Evolutionary conservation across 2,329 filamentous ascomycete genomes (phyloP), one percentile per base, ranked within the genome.

Genomic region (Calonectria naviculata): DNA sequence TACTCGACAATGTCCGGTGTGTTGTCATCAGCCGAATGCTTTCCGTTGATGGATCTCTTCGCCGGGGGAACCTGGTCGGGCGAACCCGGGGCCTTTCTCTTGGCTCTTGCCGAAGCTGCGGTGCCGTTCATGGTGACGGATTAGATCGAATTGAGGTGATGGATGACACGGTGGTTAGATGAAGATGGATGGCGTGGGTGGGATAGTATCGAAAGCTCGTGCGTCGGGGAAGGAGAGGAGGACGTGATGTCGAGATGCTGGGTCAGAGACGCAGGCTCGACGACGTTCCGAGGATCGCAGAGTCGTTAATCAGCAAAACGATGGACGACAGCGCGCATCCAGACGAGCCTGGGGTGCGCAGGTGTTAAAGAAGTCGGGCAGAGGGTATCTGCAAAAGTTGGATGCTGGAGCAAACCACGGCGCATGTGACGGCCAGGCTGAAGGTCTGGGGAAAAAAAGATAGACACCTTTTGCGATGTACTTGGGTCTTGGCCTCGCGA

Each of bases 71-170:
- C 76, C 49, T 80, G 75, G 66, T 84, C 84, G 49, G 84, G 80
- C 46, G 85, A 81, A 71, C 84, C 83, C 41, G 85, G 83, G 34
- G 85, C 87, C 80, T 89, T 90, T 78, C 88, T 87, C 84, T 90
- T 90, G 71, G 83, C 82, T 80, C 86, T 85, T 72, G 83, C 80
- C 44, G 83, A 82, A 41, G 81, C 77, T 70, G 80, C 79, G 66
- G 82, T 76, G 70, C 84, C 84, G 75, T 87, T 87, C 87, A 89
- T 88, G 70, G 67, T 78, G 79, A 70, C 54, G 54, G 47, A 34
- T 54, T 58, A 67, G 46, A 70, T 41, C 65, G 38, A 52, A 52
- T 65, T 65, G 29, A 28, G 67, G 64, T 31, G 61, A 34, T 47
- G 46, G 68, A 54, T 21, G 56, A 62, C 47, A 58, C 54, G 67